Percentiles rank a stretch among this genome's conserved stretches.
These are phyloP conservation scores for Starmerella apis DNA, from an alignment of 805 yeast genomes.

Conservation along the genomic window DNA sequence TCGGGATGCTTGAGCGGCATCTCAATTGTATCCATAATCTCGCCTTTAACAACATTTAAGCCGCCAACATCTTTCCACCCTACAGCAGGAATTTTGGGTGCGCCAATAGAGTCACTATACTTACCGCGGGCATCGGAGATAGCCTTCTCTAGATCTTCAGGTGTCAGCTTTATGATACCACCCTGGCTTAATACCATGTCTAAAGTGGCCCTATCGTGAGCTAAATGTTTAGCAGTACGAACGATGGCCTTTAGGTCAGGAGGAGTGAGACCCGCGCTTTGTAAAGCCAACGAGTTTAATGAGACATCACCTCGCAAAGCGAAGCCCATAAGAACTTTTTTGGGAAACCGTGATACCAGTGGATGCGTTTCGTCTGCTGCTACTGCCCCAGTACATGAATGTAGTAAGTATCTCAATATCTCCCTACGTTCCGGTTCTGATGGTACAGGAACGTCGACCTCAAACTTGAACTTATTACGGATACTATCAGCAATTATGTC, in stretches of 20 bases:
- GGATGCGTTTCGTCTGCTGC: conserved; percentile 4
- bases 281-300: conserved; percentile 52
- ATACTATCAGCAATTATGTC: conserved; percentile 58
- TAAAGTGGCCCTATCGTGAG: conserved; percentile 41
- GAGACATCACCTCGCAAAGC: conserved; percentile 43
- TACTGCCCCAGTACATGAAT: not conserved
- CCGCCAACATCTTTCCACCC: conserved; percentile 98
- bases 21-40: conserved; percentile 89
- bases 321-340: conserved; percentile 23
- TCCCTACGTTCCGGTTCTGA: conserved; percentile 58
- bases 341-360: conserved; percentile 11
- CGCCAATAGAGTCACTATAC: conserved; percentile 90
- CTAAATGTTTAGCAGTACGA: conserved; percentile 48
- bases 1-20: conserved; percentile 92
- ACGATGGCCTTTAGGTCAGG: conserved; percentile 67
- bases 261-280: conserved; percentile 89
- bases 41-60: conserved; percentile 76
- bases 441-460: conserved; percentile 66
- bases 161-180: conserved; percentile 44
- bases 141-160: conserved; percentile 56
- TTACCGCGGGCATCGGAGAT: conserved; percentile 74
- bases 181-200: conserved; percentile 39
- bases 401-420: conserved; percentile 46
- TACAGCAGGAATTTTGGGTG: conserved; percentile 90
- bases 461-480: conserved; percentile 64